Evolutionary conservation across 805 yeast species (phyloP).

Genomic region (Suhomyces kilbournensis): DNA sequence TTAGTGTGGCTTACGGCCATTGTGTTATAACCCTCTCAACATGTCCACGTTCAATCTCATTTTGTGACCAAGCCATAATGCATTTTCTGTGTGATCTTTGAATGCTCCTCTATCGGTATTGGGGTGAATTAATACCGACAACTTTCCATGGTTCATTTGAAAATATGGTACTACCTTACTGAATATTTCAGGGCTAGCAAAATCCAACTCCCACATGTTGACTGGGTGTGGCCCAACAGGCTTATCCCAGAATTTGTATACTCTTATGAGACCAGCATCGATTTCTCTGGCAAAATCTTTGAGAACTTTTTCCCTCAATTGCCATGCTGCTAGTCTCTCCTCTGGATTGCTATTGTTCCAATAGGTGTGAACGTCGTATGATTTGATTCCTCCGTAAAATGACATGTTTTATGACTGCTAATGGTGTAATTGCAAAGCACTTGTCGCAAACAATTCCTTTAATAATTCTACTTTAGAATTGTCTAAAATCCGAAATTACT

Average conservation of each 20-base stretch:
- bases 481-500: neutral
- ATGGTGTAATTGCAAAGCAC: neutral
- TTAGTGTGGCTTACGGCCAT: neutral
- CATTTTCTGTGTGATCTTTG: constrained; percentile 51
- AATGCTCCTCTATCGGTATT: constrained; percentile 38
- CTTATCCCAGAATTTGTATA: constrained; percentile 44
- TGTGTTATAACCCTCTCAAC: neutral
- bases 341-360: constrained; percentile 35
- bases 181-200: constrained; percentile 44
- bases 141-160: constrained; percentile 49
- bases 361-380: constrained; percentile 58
- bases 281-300: constrained; percentile 43
- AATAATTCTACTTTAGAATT: neutral
- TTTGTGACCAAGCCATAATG: constrained; percentile 57
- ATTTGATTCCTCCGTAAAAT: constrained; percentile 17
- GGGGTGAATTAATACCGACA: constrained; percentile 58
- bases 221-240: constrained; percentile 60
- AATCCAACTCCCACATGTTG: constrained; percentile 58
- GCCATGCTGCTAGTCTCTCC: constrained; percentile 33
- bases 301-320: constrained; percentile 38
- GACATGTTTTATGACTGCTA: constrained; percentile 1
- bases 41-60: constrained; percentile 17
- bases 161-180: constrained; percentile 46
- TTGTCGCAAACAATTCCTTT: too few species aligned
- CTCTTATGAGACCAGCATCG: constrained; percentile 38